A percentile compares a stretch with the other conserved stretches of the same genome.
phyloP scores from a whole-genome alignment of 2,329 filamentous ascomycete species.

The Alternaria angustiovoidea region DNA sequence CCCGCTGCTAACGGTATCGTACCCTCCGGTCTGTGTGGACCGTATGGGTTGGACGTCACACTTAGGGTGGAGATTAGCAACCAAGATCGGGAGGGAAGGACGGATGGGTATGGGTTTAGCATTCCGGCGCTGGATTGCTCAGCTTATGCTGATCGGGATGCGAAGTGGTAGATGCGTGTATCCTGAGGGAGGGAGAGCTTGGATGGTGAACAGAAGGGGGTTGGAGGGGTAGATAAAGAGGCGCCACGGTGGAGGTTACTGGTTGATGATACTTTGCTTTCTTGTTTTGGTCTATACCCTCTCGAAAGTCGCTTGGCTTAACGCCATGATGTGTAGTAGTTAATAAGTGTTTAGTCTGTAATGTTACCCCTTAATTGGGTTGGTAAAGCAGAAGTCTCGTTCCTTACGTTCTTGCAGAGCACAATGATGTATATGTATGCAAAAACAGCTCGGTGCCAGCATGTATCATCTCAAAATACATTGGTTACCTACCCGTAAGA shows the following conservation, averaged over 20 bases:
- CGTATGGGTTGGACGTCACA: slow-evolving; percentile 57
- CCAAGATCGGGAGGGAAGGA: slow-evolving; percentile 54
- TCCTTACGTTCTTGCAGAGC: background rate
- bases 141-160: slow-evolving; percentile 16
- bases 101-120: slow-evolving; percentile 60
- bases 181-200: background rate
- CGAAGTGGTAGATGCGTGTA: slow-evolving; percentile 21
- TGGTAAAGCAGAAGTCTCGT: background rate
- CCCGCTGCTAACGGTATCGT: slow-evolving; percentile 66
- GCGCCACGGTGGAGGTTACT: background rate
- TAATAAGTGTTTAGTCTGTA: background rate
- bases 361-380: background rate
- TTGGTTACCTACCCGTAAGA: background rate
- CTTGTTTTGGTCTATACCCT: slow-evolving; percentile 10
- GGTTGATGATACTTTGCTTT: background rate
- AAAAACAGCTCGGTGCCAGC: background rate
- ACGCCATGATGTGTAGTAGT: background rate
- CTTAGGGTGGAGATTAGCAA: slow-evolving; percentile 59
- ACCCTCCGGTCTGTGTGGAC: slow-evolving; percentile 54
- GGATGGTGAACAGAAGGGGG: no score
- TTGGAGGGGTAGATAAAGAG: background rate
- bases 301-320: background rate
- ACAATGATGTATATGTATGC: background rate
- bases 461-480: background rate
- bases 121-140: slow-evolving; percentile 54